phyloP scores from a whole-genome alignment of 257 asterid genomes.

The Penstemon davidsonii region DNA sequence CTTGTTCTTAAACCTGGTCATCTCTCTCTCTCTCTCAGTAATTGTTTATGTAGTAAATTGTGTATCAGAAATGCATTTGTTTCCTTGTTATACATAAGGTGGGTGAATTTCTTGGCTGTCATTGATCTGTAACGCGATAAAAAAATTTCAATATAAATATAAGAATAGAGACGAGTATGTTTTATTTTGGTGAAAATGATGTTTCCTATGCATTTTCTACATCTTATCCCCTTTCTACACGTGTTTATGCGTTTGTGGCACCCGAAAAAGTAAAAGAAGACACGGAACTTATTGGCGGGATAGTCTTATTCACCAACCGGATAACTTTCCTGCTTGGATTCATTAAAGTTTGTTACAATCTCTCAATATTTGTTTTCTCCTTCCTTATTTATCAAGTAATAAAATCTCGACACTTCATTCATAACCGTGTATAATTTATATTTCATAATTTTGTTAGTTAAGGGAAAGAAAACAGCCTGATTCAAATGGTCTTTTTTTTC shows the following conservation, averaged over 20 bases:
- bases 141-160: background rate
- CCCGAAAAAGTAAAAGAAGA: background rate
- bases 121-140: background rate
- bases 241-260: slow-evolving; percentile 23
- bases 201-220: slow-evolving; percentile 16
- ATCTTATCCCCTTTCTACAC: slow-evolving; percentile 28
- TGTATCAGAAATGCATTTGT: slow-evolving; percentile 9
- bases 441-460: slow-evolving; percentile 8
- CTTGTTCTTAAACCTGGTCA: background rate
- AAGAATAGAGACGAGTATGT: background rate
- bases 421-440: slow-evolving; percentile 19
- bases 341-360: slow-evolving; percentile 14
- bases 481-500: slow-evolving; percentile 11
- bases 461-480: background rate
- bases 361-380: slow-evolving; percentile 24
- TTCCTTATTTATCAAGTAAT: slow-evolving; percentile 20
- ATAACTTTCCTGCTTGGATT: slow-evolving; percentile 21
- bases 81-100: slow-evolving; percentile 1
- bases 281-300: slow-evolving; percentile 8
- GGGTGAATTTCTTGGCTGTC: slow-evolving; percentile 4
- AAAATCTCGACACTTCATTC: slow-evolving; percentile 18
- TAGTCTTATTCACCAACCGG: slow-evolving; percentile 9
- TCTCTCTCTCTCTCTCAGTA: background rate
- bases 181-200: background rate
- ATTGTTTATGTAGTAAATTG: background rate